These are phyloP conservation scores for Cyanidioschyzon merolae DNA, from an alignment of 23 red algal genomes.

Conservation along the genomic window DNA sequence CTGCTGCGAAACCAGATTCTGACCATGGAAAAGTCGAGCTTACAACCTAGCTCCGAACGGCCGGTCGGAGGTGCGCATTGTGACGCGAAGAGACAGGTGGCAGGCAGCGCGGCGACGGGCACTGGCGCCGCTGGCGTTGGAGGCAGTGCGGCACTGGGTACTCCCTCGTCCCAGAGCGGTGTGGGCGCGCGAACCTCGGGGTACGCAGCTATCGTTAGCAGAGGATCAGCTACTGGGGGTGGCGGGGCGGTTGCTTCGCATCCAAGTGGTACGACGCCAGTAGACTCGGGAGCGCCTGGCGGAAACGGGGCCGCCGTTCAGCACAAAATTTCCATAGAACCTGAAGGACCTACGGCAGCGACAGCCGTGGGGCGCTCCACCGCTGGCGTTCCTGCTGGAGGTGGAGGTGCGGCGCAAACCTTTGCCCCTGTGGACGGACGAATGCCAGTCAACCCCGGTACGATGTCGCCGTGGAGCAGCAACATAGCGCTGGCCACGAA, in stretches of 20 bases:
- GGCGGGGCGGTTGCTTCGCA: neutral
- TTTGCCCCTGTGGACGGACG: too few species aligned
- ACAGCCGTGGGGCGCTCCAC: neutral
- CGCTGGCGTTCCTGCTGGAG: too few species aligned
- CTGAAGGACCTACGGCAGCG: neutral
- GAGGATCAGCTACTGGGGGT: neutral
- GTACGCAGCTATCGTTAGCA: neutral
- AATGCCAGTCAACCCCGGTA: too few species aligned
- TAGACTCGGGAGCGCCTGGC: neutral
- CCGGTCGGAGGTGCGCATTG: neutral
- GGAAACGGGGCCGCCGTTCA: neutral
- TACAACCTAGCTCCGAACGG: too few species aligned
- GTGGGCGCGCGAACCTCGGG: neutral
- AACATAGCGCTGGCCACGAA: too few species aligned
- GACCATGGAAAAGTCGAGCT: too few species aligned
- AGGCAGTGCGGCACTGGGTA: neutral
- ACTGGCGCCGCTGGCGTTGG: neutral
- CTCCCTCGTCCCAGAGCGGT: neutral
- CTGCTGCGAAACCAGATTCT: too few species aligned
- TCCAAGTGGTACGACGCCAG: neutral
- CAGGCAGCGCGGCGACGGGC: neutral
- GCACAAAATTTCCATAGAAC: neutral
- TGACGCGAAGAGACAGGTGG: neutral
- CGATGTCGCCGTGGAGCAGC: too few species aligned
- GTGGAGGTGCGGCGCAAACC: too few species aligned